Conservation (phyloP, 2,329 filamentous ascomycete genomes). For the Biscogniauxia sp. region DNA sequence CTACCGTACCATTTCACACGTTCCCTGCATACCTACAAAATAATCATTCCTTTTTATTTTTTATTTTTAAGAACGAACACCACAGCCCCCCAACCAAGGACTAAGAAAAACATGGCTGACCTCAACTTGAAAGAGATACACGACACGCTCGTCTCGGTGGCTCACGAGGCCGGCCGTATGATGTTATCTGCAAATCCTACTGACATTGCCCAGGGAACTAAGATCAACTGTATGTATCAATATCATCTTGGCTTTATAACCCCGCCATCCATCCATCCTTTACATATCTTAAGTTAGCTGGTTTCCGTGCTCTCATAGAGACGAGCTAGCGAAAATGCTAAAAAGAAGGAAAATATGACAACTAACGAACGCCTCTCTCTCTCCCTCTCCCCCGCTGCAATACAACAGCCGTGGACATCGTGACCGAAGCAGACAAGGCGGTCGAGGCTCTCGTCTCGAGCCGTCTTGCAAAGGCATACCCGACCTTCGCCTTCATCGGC, state of each 20-base stretch:
- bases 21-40: neutral
- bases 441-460: conserved; percentile 61
- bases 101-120: conserved; percentile 43
- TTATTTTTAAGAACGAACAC: no score
- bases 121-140: conserved; percentile 61
- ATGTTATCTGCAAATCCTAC: conserved; percentile 61
- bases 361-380: neutral
- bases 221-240: conserved; percentile 59
- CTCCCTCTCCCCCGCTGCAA: neutral
- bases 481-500: conserved; percentile 63
- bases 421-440: conserved; percentile 65
- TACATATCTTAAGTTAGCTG: no score
- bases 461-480: conserved; percentile 52
- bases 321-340: neutral
- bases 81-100: no score
- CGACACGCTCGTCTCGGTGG: conserved; percentile 58
- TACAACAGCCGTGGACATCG: conserved; percentile 60
- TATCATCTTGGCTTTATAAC: neutral
- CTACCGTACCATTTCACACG: neutral
- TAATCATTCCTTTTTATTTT: no score
- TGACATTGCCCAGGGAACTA: conserved; percentile 56
- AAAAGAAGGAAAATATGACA: neutral
- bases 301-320: neutral
- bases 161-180: conserved; percentile 63
- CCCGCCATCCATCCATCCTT: conserved; percentile 5